These are phyloP conservation scores for Cytidiella melzeri DNA, from an alignment of 768 basidiomycete species.

Conservation along the genomic window DNA sequence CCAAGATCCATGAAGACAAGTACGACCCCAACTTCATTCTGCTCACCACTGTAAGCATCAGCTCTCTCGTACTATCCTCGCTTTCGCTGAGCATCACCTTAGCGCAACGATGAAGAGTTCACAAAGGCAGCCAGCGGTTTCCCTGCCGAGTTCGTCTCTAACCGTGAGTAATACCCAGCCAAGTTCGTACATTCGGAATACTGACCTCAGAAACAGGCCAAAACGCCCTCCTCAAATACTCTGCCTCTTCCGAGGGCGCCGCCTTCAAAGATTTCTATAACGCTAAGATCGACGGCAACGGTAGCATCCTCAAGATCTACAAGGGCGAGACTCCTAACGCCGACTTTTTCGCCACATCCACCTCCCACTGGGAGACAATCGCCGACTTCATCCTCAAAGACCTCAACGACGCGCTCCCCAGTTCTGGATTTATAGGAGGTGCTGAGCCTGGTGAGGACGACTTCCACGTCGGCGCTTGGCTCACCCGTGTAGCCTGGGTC, in stretches of 20 bases:
- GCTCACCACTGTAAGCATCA: constrained; percentile 30
- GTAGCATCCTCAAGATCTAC: constrained; percentile 36
- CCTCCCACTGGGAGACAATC: constrained; percentile 33
- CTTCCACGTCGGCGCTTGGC: constrained; percentile 49
- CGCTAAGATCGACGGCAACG: constrained; percentile 34
- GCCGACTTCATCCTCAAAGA: constrained; percentile 32
- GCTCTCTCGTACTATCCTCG: not conserved
- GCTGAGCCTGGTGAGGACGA: constrained; percentile 45
- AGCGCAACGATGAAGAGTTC: constrained; percentile 44
- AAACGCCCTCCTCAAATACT: constrained; percentile 32
- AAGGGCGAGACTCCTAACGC: constrained; percentile 30
- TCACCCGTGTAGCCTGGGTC: constrained; percentile 39
- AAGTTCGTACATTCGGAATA: not conserved
- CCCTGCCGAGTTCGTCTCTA: constrained; percentile 28
- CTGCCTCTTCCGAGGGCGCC: constrained; percentile 28
- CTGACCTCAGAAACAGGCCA: constrained; percentile 30
- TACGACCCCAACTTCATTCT: constrained; percentile 50
- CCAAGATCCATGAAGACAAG: constrained; percentile 37
- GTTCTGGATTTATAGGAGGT: constrained; percentile 42
- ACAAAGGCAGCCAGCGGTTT: constrained; percentile 30
- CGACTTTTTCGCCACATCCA: constrained; percentile 35
- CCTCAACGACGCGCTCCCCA: constrained; percentile 36
- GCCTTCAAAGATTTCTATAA: constrained; percentile 40
- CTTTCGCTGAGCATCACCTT: not conserved
- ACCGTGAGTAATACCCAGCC: constrained; percentile 30